phyloP scores from a whole-genome alignment of 768 basidiomycete species.

The Calocera viscosa region DNA sequence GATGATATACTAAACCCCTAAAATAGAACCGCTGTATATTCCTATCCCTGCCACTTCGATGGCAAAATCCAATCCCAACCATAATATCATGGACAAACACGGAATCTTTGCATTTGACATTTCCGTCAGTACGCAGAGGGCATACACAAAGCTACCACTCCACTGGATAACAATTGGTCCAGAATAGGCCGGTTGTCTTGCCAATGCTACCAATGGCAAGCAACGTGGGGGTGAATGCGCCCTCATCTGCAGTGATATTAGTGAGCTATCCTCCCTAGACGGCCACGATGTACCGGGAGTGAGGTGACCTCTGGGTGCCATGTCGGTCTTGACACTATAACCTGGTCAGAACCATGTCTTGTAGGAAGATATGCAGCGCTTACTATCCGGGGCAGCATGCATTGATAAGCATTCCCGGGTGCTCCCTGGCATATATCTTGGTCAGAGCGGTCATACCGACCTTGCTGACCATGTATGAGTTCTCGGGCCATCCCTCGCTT shows the following conservation, averaged over 20 bases:
- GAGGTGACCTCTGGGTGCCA: not conserved
- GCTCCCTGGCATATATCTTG: conserved; percentile 13
- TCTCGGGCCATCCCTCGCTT: conserved; percentile 18
- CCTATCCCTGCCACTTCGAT: not conserved
- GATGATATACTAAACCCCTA: conserved; percentile 28
- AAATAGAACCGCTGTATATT: conserved; percentile 10
- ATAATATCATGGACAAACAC: not conserved
- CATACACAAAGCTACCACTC: not conserved
- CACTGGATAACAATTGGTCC: not conserved
- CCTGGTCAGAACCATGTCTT: not conserved
- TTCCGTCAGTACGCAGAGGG: not conserved
- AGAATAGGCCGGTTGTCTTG: not conserved
- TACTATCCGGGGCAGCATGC: conserved; percentile 19
- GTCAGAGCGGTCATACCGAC: conserved; percentile 17
- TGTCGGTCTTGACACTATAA: not conserved
- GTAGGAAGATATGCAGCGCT: not conserved
- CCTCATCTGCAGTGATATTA: not conserved
- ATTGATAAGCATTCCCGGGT: conserved; percentile 17
- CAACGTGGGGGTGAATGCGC: not conserved
- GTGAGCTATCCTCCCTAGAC: not conserved
- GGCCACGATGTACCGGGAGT: not conserved
- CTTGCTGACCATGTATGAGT: conserved; percentile 19
- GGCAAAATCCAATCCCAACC: conserved; percentile 9
- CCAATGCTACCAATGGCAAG: not conserved
- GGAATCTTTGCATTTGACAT: not conserved